Evolutionary conservation across 441 rosid species (phyloP), one percentile per base, ranked within the genome.

Genomic region (Populus hybrid): DNA sequence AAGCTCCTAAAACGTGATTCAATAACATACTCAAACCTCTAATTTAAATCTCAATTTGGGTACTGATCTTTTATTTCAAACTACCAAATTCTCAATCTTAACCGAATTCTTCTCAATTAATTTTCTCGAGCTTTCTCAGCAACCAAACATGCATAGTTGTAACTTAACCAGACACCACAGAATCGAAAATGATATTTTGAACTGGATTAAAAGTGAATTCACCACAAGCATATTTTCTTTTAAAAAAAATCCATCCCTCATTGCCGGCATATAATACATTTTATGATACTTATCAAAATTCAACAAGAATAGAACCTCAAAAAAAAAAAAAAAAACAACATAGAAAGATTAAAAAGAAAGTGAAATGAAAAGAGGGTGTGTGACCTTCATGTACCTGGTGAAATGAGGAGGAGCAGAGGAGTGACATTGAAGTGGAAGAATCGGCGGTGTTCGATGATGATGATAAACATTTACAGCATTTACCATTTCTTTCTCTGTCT

Each of bases 361-460:
- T 9, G 65, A 26, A 65, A 20, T 11, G 26, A 6, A 67, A 57
- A 5, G 16, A 42, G 14, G 20, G 65, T 28, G 38, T 1, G 23
- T 12, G 23, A 11, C 24, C 20, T 11, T 26, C 38, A 16, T 34
- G 50, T 72, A 81, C 87, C 83, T 84, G 69, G 70, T 21, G 38
- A 73, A 71, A 21, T 70, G 32, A 20, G 79, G 79, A 69, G 74
- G 73, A 78, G 81, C 69, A 71, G 79, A 35, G 46, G 82, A 66
- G 50, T 64, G 64, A 32, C 73, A 66, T 12, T 75, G 84, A 79
- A 81, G 74, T 30, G 79, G 74, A 74, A 72, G 35, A 1, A 72
- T 74, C 4, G 84, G 32, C 5, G 66, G 79, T 53, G 78, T 10
- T 67, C 16, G 50, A 11, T 79, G 79, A 16, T 70, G 73, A 67